Conservation (phyloP, 2,329 filamentous ascomycete species). For the Aspergillaceae sp. region DNA sequence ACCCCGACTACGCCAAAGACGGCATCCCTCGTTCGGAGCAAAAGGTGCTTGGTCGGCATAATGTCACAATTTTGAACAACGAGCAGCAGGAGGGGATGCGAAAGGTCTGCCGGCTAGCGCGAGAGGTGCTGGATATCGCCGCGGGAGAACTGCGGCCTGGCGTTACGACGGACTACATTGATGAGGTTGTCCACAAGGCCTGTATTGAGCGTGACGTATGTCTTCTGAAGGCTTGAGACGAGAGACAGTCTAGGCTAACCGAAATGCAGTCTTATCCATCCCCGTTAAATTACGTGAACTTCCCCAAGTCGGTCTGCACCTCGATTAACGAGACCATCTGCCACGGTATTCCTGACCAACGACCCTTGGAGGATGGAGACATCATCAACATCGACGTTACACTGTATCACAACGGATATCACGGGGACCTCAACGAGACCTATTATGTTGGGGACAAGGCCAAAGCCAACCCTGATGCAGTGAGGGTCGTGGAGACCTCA, state of each 20-base stretch:
- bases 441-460: constrained; percentile 95
- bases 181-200: constrained; percentile 89
- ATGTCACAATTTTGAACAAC: constrained; percentile 72
- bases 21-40: constrained; percentile 63
- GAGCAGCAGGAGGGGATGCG: constrained; percentile 82
- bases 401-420: constrained; percentile 87
- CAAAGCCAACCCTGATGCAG: constrained; percentile 70
- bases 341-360: constrained; percentile 92
- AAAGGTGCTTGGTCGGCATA: constrained; percentile 61
- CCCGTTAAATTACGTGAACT: constrained; percentile 88
- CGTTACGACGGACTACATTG: constrained; percentile 90
- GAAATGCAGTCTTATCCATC: constrained; percentile 76
- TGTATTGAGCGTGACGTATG: constrained; percentile 85
- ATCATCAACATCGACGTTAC: constrained; percentile 97
- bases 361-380: constrained; percentile 79
- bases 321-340: constrained; percentile 97
- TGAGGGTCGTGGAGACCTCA: constrained; percentile 83
- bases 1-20: constrained; percentile 80
- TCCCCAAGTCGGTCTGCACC: constrained; percentile 96
- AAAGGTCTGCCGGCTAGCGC: constrained; percentile 75
- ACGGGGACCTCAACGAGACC: constrained; percentile 95
- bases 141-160: constrained; percentile 78
- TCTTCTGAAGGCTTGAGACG: constrained; percentile 3
- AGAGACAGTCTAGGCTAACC: constrained; percentile 7
- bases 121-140: constrained; percentile 89